These are phyloP conservation scores for Venturia pyrina DNA, from an alignment of 2,329 filamentous ascomycete species.

Conservation along the genomic window DNA sequence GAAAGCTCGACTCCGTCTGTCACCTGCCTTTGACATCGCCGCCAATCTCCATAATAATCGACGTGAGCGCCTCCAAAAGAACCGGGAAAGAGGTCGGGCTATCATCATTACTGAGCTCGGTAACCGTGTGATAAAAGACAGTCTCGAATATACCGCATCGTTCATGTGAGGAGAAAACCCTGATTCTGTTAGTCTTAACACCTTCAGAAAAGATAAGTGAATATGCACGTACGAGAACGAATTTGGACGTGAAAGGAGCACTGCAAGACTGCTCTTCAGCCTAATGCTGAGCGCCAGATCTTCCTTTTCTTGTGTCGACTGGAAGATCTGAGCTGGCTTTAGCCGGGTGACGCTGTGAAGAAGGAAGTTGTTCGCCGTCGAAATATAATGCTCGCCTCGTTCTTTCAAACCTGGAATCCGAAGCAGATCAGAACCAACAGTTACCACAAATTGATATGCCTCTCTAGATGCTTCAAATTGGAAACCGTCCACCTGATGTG, in stretches of 20 bases:
- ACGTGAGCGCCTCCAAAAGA: neutral
- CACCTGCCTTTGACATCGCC: neutral
- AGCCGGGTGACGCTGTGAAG: neutral
- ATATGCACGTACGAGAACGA: neutral
- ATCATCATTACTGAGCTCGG: neutral
- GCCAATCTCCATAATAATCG: neutral
- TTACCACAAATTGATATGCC: slow-evolving; percentile 13
- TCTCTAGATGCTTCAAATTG: slow-evolving; percentile 8
- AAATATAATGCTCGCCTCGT: slow-evolving; percentile 12
- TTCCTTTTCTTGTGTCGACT: neutral
- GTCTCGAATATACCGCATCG: neutral
- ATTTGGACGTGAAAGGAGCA: neutral
- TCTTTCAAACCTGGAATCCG: slow-evolving; percentile 11
- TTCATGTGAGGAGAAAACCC: neutral
- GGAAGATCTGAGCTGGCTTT: neutral
- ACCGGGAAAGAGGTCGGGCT: neutral
- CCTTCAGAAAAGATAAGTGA: neutral
- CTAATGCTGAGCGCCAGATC: neutral
- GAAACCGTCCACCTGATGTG: slow-evolving; percentile 6
- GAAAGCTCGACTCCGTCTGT: neutral
- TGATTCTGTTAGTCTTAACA: neutral
- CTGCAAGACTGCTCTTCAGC: neutral
- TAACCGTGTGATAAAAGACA: neutral
- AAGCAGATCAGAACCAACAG: slow-evolving; percentile 13
- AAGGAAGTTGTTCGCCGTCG: slow-evolving; percentile 7